phyloP scores from a whole-genome alignment of 192 early-diverging fungal species.

The Pilaira anomala region DNA sequence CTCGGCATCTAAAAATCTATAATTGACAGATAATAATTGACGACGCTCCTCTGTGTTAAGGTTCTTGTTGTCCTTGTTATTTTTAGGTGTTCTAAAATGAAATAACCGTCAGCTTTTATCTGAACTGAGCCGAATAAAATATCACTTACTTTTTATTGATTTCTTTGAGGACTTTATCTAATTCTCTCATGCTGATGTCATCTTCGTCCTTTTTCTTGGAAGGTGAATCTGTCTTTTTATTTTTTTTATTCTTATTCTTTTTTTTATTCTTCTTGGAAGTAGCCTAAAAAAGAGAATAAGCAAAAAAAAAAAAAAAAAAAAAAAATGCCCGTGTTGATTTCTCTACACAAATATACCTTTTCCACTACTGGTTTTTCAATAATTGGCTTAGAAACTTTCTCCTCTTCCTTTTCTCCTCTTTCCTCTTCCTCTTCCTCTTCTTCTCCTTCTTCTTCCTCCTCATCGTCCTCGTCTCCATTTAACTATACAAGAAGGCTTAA shows the following conservation, averaged over 20 bases:
- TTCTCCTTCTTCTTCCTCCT: conserved; percentile 36
- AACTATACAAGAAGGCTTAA: conserved; percentile 39
- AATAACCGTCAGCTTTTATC: background rate
- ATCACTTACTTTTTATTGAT: conserved; percentile 54
- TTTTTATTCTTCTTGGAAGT: conserved; percentile 46
- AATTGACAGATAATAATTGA: conserved; percentile 53
- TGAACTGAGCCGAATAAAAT: too few relatives aligned
- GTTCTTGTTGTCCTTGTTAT: background rate
- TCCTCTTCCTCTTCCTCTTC: conserved; percentile 31
- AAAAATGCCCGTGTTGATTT: too few relatives aligned
- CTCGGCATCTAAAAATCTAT: conserved; percentile 73
- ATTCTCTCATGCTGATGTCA: conserved; percentile 60
- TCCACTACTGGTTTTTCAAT: background rate
- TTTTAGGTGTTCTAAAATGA: background rate
- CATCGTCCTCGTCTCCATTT: conserved; percentile 46
- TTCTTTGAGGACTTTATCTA: conserved; percentile 61
- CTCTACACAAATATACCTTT: conserved; percentile 1
- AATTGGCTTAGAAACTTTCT: background rate
- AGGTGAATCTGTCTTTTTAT: conserved; percentile 13
- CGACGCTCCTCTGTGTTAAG: conserved; percentile 6
- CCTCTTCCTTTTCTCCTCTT: background rate
- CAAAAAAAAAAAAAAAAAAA: background rate
- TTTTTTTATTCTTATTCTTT: conserved; percentile 46
- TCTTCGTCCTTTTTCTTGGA: conserved; percentile 31
- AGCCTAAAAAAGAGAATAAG: conserved; percentile 1